phyloP scores from a whole-genome alignment of 73 alveolate genomes.

The Tetrahymena thermophila region DNA sequence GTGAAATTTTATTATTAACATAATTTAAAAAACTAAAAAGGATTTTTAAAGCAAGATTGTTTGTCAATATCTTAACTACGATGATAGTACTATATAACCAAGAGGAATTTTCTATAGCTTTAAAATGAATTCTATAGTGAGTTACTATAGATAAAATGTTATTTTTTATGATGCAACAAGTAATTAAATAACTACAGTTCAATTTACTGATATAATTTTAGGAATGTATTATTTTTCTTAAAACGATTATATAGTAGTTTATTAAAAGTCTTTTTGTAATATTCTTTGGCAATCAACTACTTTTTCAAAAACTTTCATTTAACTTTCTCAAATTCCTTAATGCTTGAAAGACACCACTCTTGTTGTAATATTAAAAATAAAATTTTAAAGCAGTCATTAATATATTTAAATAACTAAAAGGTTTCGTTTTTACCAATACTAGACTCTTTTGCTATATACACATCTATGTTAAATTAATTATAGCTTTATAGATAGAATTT shows the following conservation, averaged over 20 bases:
- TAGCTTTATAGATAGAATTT: background rate
- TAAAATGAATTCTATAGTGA: background rate
- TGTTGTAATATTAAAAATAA: background rate
- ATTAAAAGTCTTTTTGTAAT: background rate
- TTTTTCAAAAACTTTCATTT: background rate
- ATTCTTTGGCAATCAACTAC: background rate
- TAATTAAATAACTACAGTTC: background rate
- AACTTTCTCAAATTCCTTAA: background rate
- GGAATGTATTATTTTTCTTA: background rate
- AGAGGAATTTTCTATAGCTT: background rate
- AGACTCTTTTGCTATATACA: background rate
- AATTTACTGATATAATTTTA: background rate
- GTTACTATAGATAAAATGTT: background rate
- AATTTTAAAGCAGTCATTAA: no score
- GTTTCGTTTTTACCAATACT: background rate
- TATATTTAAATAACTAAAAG: background rate
- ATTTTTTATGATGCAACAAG: background rate
- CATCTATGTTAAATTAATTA: background rate
- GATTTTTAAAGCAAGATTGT: background rate
- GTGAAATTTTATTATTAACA: background rate
- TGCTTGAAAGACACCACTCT: background rate
- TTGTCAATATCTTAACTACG: background rate
- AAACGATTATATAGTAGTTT: background rate
- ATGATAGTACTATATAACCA: background rate
- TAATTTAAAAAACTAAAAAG: background rate